These are phyloP conservation scores for Fusarium siculi DNA, from an alignment of 2,329 filamentous ascomycete species.

Conservation along the genomic window DNA sequence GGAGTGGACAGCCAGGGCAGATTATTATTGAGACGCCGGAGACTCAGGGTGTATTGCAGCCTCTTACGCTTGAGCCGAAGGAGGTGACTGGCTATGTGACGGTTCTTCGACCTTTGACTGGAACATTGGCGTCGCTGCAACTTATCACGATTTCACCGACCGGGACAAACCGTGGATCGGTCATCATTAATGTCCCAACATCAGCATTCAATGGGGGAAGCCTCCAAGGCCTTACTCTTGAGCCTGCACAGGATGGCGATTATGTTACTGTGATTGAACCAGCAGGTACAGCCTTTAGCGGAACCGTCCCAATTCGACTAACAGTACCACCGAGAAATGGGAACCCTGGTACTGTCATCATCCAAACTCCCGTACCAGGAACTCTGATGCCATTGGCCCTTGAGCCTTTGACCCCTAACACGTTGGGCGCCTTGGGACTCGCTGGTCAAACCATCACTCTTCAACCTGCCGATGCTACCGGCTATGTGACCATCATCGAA, in stretches of 20 bases:
- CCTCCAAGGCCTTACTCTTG: slow-evolving; percentile 7
- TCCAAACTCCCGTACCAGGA: slow-evolving; percentile 26
- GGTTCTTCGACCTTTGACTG: slow-evolving; percentile 22
- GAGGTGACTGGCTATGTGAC: slow-evolving; percentile 28
- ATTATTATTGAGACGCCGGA: slow-evolving; percentile 41
- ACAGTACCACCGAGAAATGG: slow-evolving; percentile 28
- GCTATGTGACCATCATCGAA: slow-evolving; percentile 37
- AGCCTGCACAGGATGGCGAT: slow-evolving; percentile 9
- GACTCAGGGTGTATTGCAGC: slow-evolving; percentile 4
- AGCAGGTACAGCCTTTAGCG: slow-evolving; percentile 3
- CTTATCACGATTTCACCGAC: slow-evolving; percentile 26
- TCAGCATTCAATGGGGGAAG: neutral
- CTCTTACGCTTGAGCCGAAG: slow-evolving; percentile 24
- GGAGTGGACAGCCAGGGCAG: slow-evolving; percentile 11
- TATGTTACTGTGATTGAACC: slow-evolving; percentile 34
- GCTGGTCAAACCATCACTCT: slow-evolving; percentile 28
- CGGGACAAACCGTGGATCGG: slow-evolving; percentile 28
- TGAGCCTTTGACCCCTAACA: accelerated
- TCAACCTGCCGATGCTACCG: slow-evolving; percentile 10
- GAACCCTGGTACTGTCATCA: slow-evolving; percentile 29
- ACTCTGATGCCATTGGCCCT: neutral
- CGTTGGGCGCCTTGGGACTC: neutral
- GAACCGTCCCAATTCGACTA: neutral
- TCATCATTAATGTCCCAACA: slow-evolving; percentile 33
- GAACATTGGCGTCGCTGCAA: slow-evolving; percentile 2